Conservation (phyloP, 2,329 filamentous ascomycete genomes). For the Paramyrothecium sp. region DNA sequence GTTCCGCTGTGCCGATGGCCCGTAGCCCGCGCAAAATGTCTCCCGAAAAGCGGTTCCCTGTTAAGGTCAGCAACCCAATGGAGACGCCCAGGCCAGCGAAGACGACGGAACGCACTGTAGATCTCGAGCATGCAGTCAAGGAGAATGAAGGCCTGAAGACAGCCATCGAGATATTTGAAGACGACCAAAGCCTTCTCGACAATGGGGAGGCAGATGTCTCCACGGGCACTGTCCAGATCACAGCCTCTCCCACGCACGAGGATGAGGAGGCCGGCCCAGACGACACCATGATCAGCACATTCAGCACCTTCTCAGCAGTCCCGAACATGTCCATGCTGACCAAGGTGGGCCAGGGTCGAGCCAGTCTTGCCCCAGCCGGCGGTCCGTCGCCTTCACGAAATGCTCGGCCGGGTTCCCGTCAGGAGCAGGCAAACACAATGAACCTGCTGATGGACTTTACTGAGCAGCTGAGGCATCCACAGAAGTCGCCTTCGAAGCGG, state of each 20-base stretch:
- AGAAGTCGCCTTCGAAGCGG: constrained; percentile 47
- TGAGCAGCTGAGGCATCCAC: constrained; percentile 59
- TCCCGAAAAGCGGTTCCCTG: constrained; percentile 60
- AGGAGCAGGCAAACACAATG: constrained; percentile 61
- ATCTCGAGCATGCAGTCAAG: constrained; percentile 51
- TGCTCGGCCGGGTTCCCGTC: constrained; percentile 18
- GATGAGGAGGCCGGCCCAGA: constrained; percentile 52
- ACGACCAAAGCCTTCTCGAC: constrained; percentile 36
- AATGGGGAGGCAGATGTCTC: constrained; percentile 22
- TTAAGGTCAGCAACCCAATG: constrained; percentile 47
- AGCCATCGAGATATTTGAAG: constrained; percentile 63
- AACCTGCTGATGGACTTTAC: constrained; percentile 83
- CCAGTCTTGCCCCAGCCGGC: constrained; percentile 45
- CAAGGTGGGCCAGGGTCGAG: constrained; percentile 65
- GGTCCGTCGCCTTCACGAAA: constrained; percentile 31
- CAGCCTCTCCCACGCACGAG: constrained; percentile 20
- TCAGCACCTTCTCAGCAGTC: constrained; percentile 87
- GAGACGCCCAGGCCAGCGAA: constrained; percentile 17
- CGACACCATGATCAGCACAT: constrained; percentile 75
- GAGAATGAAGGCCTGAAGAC: constrained; percentile 56
- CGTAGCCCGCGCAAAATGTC: constrained; percentile 47
- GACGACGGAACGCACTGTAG: constrained; percentile 37
- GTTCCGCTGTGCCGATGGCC: constrained; percentile 25
- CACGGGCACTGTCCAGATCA: constrained; percentile 24
- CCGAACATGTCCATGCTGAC: constrained; percentile 85